Evolutionary conservation across 1,284 basidiomycete genomes (phyloP).

Genomic region (Meira nashicola): DNA sequence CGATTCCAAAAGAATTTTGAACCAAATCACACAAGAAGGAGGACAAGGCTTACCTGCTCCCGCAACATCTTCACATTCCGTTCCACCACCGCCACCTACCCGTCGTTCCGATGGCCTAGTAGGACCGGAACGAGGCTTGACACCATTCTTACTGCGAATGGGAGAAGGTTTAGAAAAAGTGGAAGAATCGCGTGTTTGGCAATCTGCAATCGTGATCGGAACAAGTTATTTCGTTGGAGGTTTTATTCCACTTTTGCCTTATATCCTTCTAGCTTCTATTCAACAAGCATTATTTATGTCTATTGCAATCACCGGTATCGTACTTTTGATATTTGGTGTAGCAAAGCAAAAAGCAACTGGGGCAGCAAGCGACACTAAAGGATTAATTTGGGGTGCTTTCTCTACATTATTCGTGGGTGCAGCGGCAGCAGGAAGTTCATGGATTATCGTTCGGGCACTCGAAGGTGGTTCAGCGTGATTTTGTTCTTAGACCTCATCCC

Average conservation of each 20-base stretch:
- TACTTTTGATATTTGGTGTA: slow-evolving; percentile 41
- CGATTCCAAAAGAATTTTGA: neutral
- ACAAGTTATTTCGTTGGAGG: slow-evolving; percentile 42
- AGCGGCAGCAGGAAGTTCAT: slow-evolving; percentile 80
- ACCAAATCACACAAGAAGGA: neutral
- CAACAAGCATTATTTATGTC: slow-evolving; percentile 29
- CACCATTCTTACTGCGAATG: slow-evolving; percentile 41
- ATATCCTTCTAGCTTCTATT: slow-evolving; percentile 37
- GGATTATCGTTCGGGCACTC: slow-evolving; percentile 72
- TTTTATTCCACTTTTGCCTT: slow-evolving; percentile 40
- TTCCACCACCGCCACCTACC: slow-evolving; percentile 21
- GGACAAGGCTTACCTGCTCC: neutral
- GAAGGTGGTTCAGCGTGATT: slow-evolving; percentile 55
- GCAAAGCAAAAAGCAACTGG: slow-evolving; percentile 42
- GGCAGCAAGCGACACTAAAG: slow-evolving; percentile 29
- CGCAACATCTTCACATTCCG: neutral
- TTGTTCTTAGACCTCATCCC: neutral
- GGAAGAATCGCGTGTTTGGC: slow-evolving; percentile 37
- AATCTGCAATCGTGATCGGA: slow-evolving; percentile 37
- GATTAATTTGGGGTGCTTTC: slow-evolving; percentile 72
- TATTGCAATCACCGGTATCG: slow-evolving; percentile 37
- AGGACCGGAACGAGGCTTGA: slow-evolving; percentile 26
- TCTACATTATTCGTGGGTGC: slow-evolving; percentile 87
- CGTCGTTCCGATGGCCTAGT: slow-evolving; percentile 8
- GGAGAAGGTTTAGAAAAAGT: slow-evolving; percentile 41